Percentiles rank a stretch among this genome's conserved stretches.
phyloP scores from a whole-genome alignment of 176 grass and related monocot species.

The Hsuehochloa calcarea region DNA sequence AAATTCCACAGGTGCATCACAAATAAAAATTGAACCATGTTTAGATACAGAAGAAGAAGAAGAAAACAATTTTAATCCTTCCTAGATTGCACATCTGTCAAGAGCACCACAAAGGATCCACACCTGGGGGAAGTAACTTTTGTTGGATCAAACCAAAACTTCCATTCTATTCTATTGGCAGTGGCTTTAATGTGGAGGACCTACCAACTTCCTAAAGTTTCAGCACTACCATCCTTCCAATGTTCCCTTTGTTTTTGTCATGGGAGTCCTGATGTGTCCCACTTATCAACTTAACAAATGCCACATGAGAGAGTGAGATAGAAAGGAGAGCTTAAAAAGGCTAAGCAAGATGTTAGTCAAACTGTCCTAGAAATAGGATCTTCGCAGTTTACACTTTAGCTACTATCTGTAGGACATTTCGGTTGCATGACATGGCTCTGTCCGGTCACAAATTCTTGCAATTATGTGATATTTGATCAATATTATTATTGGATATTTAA shows the following conservation, averaged over 20 bases:
- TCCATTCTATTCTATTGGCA: conserved; percentile 21
- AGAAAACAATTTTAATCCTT: neutral
- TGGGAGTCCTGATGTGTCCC: neutral
- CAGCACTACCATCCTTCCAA: conserved; percentile 5
- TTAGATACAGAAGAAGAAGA: neutral
- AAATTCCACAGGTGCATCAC: neutral
- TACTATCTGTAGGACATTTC: neutral
- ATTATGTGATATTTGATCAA: neutral
- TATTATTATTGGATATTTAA: neutral
- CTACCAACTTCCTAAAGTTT: conserved; percentile 50
- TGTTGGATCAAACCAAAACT: conserved; percentile 33
- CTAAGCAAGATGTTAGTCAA: conserved; percentile 14
- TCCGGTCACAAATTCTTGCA: neutral
- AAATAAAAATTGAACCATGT: neutral
- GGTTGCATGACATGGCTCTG: neutral
- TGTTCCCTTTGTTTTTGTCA: neutral
- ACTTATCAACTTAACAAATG: neutral
- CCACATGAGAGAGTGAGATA: neutral
- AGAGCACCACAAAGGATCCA: neutral
- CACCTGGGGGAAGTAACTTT: conserved; percentile 20
- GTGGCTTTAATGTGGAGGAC: conserved; percentile 20
- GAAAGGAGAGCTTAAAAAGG: neutral
- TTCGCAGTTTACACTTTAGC: conserved; percentile 24
- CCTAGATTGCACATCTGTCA: neutral
- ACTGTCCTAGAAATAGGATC: conserved; percentile 28